These are phyloP conservation scores for Ceratocystis cubensis DNA, from an alignment of 2,329 filamentous ascomycete genomes.

Conservation along the genomic window DNA sequence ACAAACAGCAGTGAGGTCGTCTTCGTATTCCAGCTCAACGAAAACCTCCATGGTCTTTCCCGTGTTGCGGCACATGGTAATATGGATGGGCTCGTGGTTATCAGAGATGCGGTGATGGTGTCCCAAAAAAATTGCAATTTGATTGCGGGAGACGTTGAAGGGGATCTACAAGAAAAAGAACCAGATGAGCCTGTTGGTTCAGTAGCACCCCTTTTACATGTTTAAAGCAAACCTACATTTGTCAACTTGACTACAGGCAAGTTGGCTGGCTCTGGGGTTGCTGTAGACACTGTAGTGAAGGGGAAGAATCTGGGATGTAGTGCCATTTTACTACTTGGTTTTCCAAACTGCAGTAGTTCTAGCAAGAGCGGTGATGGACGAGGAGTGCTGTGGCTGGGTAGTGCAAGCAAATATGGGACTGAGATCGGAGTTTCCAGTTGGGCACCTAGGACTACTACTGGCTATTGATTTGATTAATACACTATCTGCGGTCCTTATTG, in stretches of 20 bases:
- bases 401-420: not conserved
- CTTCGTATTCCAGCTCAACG: constrained; percentile 42
- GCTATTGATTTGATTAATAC: not conserved
- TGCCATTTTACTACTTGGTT: constrained; percentile 29
- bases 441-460: not conserved
- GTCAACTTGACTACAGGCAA: constrained; percentile 38
- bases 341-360: constrained; percentile 22
- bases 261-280: constrained; percentile 25
- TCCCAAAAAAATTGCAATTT: constrained; percentile 47
- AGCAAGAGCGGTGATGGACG: constrained; percentile 10
- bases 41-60: constrained; percentile 51
- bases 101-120: constrained; percentile 45
- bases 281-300: constrained; percentile 33
- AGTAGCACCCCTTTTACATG: no score
- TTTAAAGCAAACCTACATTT: constrained; percentile 33
- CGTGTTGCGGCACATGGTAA: constrained; percentile 51
- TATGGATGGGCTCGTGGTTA: constrained; percentile 44
- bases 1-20: constrained; percentile 43
- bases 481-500: not conserved
- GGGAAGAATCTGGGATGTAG: constrained; percentile 34
- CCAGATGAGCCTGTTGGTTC: constrained; percentile 15
- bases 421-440: not conserved
- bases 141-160: constrained; percentile 39
- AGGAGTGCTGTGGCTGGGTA: not conserved
- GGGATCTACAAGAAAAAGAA: constrained; percentile 37